Evolutionary conservation across 495 filamentous ascomycete species (phyloP).

Genomic region (Aspergillus saccharolyticus): DNA sequence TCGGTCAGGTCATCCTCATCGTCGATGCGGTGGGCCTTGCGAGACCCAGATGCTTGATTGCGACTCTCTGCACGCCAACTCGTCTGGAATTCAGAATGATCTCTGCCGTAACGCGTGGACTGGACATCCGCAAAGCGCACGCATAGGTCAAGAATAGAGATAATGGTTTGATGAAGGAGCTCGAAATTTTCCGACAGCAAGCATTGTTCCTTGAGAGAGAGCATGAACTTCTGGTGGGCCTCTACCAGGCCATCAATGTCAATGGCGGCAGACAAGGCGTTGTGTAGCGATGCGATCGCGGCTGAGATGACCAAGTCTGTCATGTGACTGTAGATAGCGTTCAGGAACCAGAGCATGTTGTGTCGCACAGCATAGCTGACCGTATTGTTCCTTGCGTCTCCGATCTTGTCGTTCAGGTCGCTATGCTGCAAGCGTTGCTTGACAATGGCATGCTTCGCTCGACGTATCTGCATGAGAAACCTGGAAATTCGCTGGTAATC

Average conservation of each 20-base stretch:
- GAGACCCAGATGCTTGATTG: not conserved
- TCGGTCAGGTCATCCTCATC: constrained; percentile 15
- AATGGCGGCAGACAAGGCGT: constrained; percentile 50
- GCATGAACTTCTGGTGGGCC: constrained; percentile 60
- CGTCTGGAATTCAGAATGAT: not conserved
- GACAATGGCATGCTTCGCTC: constrained; percentile 65
- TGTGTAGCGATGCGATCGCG: constrained; percentile 46
- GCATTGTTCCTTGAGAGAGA: constrained; percentile 56
- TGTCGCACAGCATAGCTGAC: constrained; percentile 60
- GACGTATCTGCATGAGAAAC: constrained; percentile 71
- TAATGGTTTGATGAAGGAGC: constrained; percentile 60
- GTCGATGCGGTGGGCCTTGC: not conserved
- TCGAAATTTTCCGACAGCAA: constrained; percentile 59
- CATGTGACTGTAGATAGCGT: constrained; percentile 68
- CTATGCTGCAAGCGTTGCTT: constrained; percentile 43
- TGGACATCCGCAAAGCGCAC: constrained; percentile 48
- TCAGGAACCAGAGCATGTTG: constrained; percentile 75
- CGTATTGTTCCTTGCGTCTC: constrained; percentile 29
- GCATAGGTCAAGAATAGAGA: constrained; percentile 58
- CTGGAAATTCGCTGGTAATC: constrained; percentile 67
- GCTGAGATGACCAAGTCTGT: constrained; percentile 65
- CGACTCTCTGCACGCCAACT: not conserved
- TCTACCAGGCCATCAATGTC: constrained; percentile 80
- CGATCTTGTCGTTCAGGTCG: constrained; percentile 1
- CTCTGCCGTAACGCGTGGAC: constrained; percentile 21